These are phyloP conservation scores for Pseudogymnoascus sp. DNA, from an alignment of 2,329 filamentous ascomycete species.

Conservation along the genomic window DNA sequence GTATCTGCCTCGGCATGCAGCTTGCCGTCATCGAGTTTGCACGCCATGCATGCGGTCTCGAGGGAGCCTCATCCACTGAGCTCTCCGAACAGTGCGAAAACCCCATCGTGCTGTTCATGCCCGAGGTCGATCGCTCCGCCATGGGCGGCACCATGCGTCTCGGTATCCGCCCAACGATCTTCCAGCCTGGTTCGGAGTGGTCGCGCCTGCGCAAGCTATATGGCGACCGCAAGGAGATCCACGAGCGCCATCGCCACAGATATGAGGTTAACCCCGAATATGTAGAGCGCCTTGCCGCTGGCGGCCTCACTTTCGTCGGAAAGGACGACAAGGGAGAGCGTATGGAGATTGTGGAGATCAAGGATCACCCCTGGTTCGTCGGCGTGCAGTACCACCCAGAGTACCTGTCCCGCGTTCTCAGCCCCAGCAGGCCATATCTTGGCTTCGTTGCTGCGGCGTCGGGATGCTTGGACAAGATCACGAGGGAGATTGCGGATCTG, in stretches of 20 bases:
- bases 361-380: slow-evolving; percentile 77
- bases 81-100: slow-evolving; percentile 23
- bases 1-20: slow-evolving; percentile 89
- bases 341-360: slow-evolving; percentile 77
- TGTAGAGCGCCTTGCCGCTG: slow-evolving; percentile 58
- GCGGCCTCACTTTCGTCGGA: slow-evolving; percentile 67
- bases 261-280: slow-evolving; percentile 85
- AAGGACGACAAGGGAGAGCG: slow-evolving; percentile 71
- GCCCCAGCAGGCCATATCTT: slow-evolving; percentile 67
- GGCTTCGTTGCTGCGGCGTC: slow-evolving; percentile 72
- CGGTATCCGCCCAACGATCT: slow-evolving; percentile 64
- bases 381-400: slow-evolving; percentile 87
- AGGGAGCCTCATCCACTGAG: slow-evolving; percentile 29
- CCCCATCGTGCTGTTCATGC: slow-evolving; percentile 79
- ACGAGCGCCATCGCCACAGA: slow-evolving; percentile 77
- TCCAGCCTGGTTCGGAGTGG: slow-evolving; percentile 71
- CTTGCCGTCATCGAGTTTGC: slow-evolving; percentile 86
- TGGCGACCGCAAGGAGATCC: slow-evolving; percentile 45
- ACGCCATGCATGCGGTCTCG: slow-evolving; percentile 62
- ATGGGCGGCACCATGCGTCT: slow-evolving; percentile 84
- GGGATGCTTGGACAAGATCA: slow-evolving; percentile 26
- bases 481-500: slow-evolving; percentile 13
- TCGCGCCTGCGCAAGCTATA: slow-evolving; percentile 70
- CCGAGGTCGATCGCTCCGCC: slow-evolving; percentile 68
- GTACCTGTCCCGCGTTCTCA: slow-evolving; percentile 67